phyloP scores from a whole-genome alignment of 1,139 yeast genomes.

The Blastobotrys proliferans region DNA sequence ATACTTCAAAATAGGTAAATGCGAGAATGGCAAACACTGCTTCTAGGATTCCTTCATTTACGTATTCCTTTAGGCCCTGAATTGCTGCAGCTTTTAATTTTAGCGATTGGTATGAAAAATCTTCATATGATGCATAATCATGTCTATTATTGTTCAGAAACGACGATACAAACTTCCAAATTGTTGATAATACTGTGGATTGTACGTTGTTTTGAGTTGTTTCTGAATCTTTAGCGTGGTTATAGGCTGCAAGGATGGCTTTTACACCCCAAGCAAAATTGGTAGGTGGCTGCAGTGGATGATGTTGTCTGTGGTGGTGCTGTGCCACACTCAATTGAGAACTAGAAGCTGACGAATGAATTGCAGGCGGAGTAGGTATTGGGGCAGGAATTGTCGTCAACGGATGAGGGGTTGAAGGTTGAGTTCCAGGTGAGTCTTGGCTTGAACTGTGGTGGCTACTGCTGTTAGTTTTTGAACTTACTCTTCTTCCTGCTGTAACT shows the following conservation, averaged over 20 bases:
- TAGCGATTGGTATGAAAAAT: constrained; percentile 17
- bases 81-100: constrained; percentile 21
- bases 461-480: no score
- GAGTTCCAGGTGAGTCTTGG: no score
- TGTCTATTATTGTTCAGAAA: constrained; percentile 16
- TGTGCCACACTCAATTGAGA: no score
- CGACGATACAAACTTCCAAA: constrained; percentile 23
- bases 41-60: constrained; percentile 20
- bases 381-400: no score
- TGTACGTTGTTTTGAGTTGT: constrained; percentile 3
- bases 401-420: no score
- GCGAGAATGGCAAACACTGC: constrained; percentile 25
- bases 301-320: no score
- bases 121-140: constrained; percentile 3
- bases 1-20: constrained; percentile 24
- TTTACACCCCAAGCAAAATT: constrained; percentile 25
- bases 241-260: constrained; percentile 23
- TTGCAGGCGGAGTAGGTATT: no score
- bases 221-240: constrained; percentile 17
- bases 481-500: no score
- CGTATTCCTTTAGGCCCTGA: constrained; percentile 21
- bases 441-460: no score
- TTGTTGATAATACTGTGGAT: constrained; percentile 17
- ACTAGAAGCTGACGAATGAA: no score
- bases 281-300: no score